Base-by-base conservation (phyloP, 257 asterid genomes). In the Paulownia fortunei region DNA sequence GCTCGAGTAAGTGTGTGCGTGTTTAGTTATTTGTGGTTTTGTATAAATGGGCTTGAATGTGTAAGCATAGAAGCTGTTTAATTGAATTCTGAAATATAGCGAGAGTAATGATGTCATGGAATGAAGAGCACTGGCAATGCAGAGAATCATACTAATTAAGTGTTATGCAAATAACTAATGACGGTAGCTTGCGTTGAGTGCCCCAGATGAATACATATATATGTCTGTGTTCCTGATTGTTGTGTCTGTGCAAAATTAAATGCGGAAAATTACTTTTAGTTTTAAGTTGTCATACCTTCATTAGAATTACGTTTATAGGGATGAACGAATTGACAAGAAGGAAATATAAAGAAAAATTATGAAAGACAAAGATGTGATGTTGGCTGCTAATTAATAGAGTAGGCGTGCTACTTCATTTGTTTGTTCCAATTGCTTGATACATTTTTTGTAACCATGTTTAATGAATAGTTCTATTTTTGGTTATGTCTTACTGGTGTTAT, bases 1-100 rank as follows among this genome's bases (percentile, higher is more conserved):
- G 34, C 46, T 79, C 9, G 90, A 89, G 97, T 90, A 88, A 80
- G 96, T 84, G 75, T 68, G 73, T 13, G 76, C 62, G 12, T 34
- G 49, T 18, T 18, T 23, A 10, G 37, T 21, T 42, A 15, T 71
- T 6, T 13, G 44, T 15, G 36, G 26, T 63, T 11, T 32, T 71
- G 61, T 32, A 49, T 56, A 5, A 52, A 54, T 55, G 69, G 26
- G 44, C 39, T 64, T 24, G 67, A 24, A 49, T 60, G 23, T 18
- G 34, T 5, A 16, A 27, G 37, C 6, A 1, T 8, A 18, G 23
- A 55, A 30, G 47, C 79, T 62, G 49, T 70, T 65, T 9, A 24
- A 21, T 62, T 62, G 79, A 56, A 7, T 36, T 52, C 80, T 54
- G 64, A n/a, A 41, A 4, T 79, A 49, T 23, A n/a, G 21, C 30